Evolutionary conservation across 2,329 filamentous ascomycete genomes (phyloP), one percentile per base, ranked within the genome.

Genomic region (Ceratocystis harringtonii): DNA sequence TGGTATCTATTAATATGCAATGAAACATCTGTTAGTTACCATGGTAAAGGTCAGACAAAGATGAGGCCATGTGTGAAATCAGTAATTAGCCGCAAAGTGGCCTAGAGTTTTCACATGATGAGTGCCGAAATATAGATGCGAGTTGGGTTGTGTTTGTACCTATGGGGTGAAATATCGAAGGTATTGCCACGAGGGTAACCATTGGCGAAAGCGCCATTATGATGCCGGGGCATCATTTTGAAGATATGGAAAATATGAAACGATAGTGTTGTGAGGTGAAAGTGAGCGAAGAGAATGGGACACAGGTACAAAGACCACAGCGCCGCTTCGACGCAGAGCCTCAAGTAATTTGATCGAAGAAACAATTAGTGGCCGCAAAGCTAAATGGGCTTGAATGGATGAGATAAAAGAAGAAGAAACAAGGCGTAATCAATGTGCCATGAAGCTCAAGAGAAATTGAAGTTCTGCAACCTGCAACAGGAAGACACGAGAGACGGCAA

Each of bases 111-210:
- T 41, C 10, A 5, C 22, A 28, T 15, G 17, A 45, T 62, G 50
- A 3, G 17, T 30, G 10, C 19, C 25, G 30, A 7, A 19, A 15
- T 10, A 22, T 62, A 4, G 3, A 55, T 32, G 17, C 19, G 12
- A 36, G 41, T 22, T 12, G 36, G 43, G 32, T 10, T 44, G 19
- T 17, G 30, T 4, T 72, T 81, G 72, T 83, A 95, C 88, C 90
- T 89, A 75, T 96, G 90, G 70, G 90, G 89, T 70, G 89, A 90
- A 72, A 95, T 92, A 70, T 90, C 90, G 74, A 95, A 92, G 58
- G 87, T 89, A 72, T 86, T 86, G 68, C 81, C 83, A 69, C 86
- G 82, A 69, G 88, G 87, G 75, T 92, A 92, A 73, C 90, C 92
- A 78, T 94, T 95, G 69, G 87, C 84, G 76, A 88, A 92, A 75